Evolutionary conservation across 2,329 filamentous ascomycete genomes (phyloP), one percentile per base, ranked within the genome.

Genomic region (Massarina eburnea): DNA sequence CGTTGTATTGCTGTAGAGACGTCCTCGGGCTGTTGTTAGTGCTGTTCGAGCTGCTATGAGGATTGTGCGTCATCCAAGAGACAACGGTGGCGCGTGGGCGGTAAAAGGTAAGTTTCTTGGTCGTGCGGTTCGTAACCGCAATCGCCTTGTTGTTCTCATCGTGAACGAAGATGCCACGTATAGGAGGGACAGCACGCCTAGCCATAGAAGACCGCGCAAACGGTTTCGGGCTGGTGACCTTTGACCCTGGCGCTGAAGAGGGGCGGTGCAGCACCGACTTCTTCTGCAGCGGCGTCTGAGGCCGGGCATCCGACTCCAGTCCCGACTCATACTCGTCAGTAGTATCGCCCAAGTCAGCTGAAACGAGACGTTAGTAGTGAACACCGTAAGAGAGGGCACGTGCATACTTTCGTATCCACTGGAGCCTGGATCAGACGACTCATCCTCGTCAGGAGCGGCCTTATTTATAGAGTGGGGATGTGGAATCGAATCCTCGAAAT

Each of bases 401-500:
- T 58, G 52, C 79, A 70, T 79, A 83, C 80, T 78, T 68, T 82
- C 79, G 64, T 82, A 82, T 57, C 79, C 80, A 67, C 79, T 82
- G 18, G 72, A 75, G 38, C 66, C 70, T 26, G 71, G 66, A 46
- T 73, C 73, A 43, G 75, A 77, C 48, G 77, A 77, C 44, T 74
- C 57, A 45, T 66, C 64, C 40, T 55, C 55, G n/a, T 59, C 54
- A 35, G 58, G 59, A 39, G 52, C 55, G 32, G 66, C 55, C 24
- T 67, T 15, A 4, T 30, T 8, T 30, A 14, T 14, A 30, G 27
- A 8, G 5, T 14, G 27, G 12, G 27, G 27, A 14, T 14, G 9
- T 30, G 27, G 27, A 30, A 30, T 30, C n/a, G 27, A 14, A 14
- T 30, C 27, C 27, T 76, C 72, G 52, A 80, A 81, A 60, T 86